Percentiles rank a stretch among this genome's conserved stretches.
These are phyloP conservation scores for Coemansia sp. DNA, from an alignment of 192 early-diverging fungal species.

Conservation along the genomic window DNA sequence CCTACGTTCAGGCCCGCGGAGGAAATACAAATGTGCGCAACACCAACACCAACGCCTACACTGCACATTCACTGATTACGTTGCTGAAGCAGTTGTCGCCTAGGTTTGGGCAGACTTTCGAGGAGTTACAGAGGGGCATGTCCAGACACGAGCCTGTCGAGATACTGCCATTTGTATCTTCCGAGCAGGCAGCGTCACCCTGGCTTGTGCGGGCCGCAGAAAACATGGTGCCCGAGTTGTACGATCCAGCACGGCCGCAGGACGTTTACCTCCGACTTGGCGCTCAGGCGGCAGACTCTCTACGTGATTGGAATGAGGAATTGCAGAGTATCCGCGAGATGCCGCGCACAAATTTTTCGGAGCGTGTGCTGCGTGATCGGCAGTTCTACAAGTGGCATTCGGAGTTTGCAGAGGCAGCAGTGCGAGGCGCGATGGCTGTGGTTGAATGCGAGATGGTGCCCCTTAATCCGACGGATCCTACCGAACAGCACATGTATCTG, in stretches of 20 bases:
- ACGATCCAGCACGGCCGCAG: conserved; percentile 36
- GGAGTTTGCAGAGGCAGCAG: conserved; percentile 91
- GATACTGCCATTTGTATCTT: conserved; percentile 68
- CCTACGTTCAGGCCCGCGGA: conserved; percentile 23
- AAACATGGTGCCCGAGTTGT: conserved; percentile 23
- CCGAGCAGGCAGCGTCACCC: conserved; percentile 68
- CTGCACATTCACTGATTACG: conserved; percentile 65
- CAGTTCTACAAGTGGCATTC: conserved; percentile 79
- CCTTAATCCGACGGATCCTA: conserved; percentile 73
- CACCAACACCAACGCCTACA: conserved; percentile 30
- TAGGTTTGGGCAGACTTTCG: conserved; percentile 68
- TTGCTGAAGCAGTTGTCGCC: conserved; percentile 67
- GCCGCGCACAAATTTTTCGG: conserved; percentile 70
- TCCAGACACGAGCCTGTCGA: conserved; percentile 67
- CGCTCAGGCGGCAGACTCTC: conserved; percentile 27
- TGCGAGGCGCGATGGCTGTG: conserved; percentile 78
- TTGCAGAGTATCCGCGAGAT: conserved; percentile 85
- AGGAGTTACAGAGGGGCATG: conserved; percentile 64
- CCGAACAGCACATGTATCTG: conserved; percentile 81
- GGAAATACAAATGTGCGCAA: conserved; percentile 43
- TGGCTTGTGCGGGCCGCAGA: conserved; percentile 71
- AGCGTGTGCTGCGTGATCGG: conserved; percentile 83
- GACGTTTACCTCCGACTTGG: conserved; percentile 33
- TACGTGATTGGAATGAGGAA: conserved; percentile 98
- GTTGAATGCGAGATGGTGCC: conserved; percentile 75